Evolutionary conservation across 805 yeast species (phyloP), one percentile per base, ranked within the genome.

Genomic region (Debaryomyces tyrocola): DNA sequence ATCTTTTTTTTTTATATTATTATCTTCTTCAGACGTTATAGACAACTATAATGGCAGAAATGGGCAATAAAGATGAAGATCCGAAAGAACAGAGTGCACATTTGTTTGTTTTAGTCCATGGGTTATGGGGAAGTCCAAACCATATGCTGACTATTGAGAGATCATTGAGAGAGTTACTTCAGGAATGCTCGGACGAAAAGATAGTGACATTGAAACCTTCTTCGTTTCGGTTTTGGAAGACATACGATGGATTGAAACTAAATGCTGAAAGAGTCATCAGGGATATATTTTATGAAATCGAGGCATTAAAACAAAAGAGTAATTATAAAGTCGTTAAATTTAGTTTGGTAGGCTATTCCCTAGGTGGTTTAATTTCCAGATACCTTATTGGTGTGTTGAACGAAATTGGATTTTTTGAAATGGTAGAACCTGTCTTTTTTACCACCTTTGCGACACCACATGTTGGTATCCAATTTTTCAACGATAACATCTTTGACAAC

Each of bases 281-380:
- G 10, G 77, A 73, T 41, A 57, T 73, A 41, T 60, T 70, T 27
- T 70, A 67, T 41, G 76, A 71, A 51, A 66, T 72, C 33, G 77
- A 70, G 48, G 59, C 69, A 0, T 58, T 73, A 43, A 66, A 64
- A 49, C 53, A 57, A 41, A 59, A 60, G 38, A 56, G 62, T 39
- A 52, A 57, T 35, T 53, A 47, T 20, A 57, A 55, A 18, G 88
- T 89, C 9, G 70, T 74, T n/a, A 78, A 82, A 54, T 78, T 92
- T 41, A 87, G 95, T 50, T 72, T 92, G 36, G 75, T 88, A 2
- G 97, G 98, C 0, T 92, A 91, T 63, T 88, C 96, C 0, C 69
- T 92, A 48, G 97, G 98, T 18, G 98, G 98, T 0, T 66, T 91
- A 31, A 81, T 92, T 28, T 75, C 90, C 0, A 72, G 97, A 42